Conservation (phyloP, 306 rosid genomes). For the Dalbergia oliveri region DNA sequence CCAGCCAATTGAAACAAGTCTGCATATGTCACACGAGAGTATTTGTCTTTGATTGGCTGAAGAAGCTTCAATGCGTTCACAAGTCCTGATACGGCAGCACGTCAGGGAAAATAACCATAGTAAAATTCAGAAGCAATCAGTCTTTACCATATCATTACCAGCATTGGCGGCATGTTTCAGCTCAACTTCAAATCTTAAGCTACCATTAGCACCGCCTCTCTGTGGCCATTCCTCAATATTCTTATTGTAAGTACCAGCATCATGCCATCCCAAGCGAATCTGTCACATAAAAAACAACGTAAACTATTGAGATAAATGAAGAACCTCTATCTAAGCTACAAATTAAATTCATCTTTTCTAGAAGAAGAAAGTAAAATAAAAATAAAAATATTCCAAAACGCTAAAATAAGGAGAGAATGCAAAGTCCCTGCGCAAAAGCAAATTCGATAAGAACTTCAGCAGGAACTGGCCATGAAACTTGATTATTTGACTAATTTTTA, state of each 20-base stretch:
- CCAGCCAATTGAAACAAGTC: slow-evolving; percentile 98
- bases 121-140: slow-evolving; percentile 33
- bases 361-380: background rate
- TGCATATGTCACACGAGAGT: slow-evolving; percentile 88
- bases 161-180: slow-evolving; percentile 96
- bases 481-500: too few relatives aligned
- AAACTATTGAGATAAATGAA: slow-evolving; percentile 17
- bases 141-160: slow-evolving; percentile 56
- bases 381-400: background rate
- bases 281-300: slow-evolving; percentile 43
- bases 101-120: slow-evolving; percentile 31
- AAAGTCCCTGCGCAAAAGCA: slow-evolving; percentile 9
- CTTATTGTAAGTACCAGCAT: slow-evolving; percentile 95
- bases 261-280: slow-evolving; percentile 99
- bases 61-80: slow-evolving; percentile 95
- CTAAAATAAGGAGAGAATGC: slow-evolving; percentile 15
- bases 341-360: background rate
- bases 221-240: slow-evolving; percentile 94
- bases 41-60: slow-evolving; percentile 92
- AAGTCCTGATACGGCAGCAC: slow-evolving; percentile 69
- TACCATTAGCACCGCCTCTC: slow-evolving; percentile 96
- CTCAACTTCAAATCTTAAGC: slow-evolving; percentile 89
- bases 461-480: background rate
- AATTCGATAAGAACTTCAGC: slow-evolving; percentile 13
- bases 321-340: background rate